Base-by-base conservation (phyloP, 306 rosid genomes). In the Sesbania bispinosa region DNA sequence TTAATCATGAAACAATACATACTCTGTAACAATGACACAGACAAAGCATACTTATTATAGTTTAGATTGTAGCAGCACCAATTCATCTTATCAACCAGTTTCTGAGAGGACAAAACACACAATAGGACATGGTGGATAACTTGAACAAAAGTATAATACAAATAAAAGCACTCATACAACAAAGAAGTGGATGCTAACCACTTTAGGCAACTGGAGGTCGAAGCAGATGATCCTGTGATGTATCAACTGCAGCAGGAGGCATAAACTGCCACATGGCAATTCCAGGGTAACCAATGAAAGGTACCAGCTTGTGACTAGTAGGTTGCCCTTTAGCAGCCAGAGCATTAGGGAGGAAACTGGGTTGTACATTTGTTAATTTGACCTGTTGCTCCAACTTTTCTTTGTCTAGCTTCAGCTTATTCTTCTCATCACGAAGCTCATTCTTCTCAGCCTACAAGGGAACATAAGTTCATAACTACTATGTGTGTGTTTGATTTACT, bases 381-480 rank as follows among this genome's bases (percentile, higher is more conserved):
- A 89, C 55, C 55, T 91, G 85, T 43, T 45, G 79, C 80, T 94
- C 93, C 53, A 91, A 71, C 39, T 67, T 86, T 47, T 91, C 96
- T 79, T 89, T 94, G 75, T 85, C 92, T 54, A 59, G 72, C 84
- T 94, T 91, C 53, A 94, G 85, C 90, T 79, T 88, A 82, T 88
- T 96, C 83, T 94, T 94, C 91, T 94, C 97, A 26, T 87, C 91
- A 4, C 96, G 92, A 73, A 91, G 90, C 82, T 94, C 98, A 4
- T 87, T 94, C 89, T 94, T 94, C 88, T 94, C 98, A 21, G 83
- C 87, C 98, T 94, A 58, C 59, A 71, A 78, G 7, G 63, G 65
- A 62, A 63, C 45, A 80, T 0, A 35, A 42, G 14, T 68, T 33
- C 38, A 50, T 5, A 60, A 52, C 67, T 42, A 14, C 38, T 9